Evolutionary conservation across 2,329 filamentous ascomycete genomes (phyloP).

Genomic region (Aspergillus latus): DNA sequence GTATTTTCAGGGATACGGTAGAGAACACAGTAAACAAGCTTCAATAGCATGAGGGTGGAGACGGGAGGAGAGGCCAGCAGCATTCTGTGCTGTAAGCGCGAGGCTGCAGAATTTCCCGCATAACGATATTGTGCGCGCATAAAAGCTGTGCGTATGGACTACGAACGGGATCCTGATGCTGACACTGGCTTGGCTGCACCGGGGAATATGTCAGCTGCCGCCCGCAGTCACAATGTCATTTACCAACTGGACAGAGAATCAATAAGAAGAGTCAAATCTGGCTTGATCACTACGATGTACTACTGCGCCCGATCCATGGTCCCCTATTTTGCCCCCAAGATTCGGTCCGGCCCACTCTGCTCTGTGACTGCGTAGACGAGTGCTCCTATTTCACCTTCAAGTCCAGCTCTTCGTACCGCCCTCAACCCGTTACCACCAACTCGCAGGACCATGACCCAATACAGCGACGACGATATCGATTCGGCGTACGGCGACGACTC

Average conservation of each 20-base stretch:
- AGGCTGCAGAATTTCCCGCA: background rate
- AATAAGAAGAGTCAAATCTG: background rate
- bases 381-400: background rate
- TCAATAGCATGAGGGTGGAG: background rate
- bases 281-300: background rate
- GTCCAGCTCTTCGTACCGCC: background rate
- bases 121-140: too few species aligned
- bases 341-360: conserved; percentile 1
- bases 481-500: conserved; percentile 24
- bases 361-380: background rate
- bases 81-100: background rate
- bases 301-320: background rate
- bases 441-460: background rate
- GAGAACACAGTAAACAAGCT: background rate
- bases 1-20: background rate
- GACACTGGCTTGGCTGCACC: too few species aligned
- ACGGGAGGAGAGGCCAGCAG: background rate
- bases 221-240: too few species aligned
- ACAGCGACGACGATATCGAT: conserved; percentile 16
- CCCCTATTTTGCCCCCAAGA: background rate
- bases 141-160: background rate
- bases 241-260: too few species aligned
- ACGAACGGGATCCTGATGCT: too few species aligned
- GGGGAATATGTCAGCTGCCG: too few species aligned
- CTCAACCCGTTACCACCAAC: background rate